Evolutionary conservation across 2,329 filamentous ascomycete genomes (phyloP), one percentile per base, ranked within the genome.

Genomic region (Fusarium annulatum): DNA sequence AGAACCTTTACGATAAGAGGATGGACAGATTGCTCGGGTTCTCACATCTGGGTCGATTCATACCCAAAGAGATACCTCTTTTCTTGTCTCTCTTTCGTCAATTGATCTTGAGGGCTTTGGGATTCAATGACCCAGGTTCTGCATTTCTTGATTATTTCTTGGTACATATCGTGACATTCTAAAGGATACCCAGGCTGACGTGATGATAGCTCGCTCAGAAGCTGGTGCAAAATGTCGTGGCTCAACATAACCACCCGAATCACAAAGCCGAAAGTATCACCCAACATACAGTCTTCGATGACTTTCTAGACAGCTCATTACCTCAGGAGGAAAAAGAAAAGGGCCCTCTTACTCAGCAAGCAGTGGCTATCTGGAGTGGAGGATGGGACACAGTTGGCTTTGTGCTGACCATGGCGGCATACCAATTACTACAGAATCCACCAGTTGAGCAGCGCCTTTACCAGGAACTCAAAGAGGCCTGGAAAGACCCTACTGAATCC

Each of bases 331-430:
- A 65, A 26, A 65, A 62, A 21, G 45, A 41, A 45, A 52, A 52
- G 5, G 46, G 46, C 7, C 57, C 57, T 21, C 62, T 65, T 10
- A 42, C 57, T 19, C 57, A 62, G 15, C 57, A 65, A 48, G 46
- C 62, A 18, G 34, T 65, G 21, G 57, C 62, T 5, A 65, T 53
- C 26, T 65, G 46, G 62, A 65, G 57, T 19, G 57, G 57, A 14
- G 62, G 57, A 15, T 62, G 46, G 62, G 62, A 65, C n/a, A 46
- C 46, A 9, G 42, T 59, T 21, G 61, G 62, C 21, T 65, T 53
- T 15, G 39, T 41, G 4, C 19, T 62, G 23, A 62, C 41, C 15
- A 33, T 62, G 60, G 60, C 39, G 4, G 19, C 41, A 8, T 62
- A 60, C n/a, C 60, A 62, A n/a, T 30, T 63, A 9, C 41, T 60